These are phyloP conservation scores for Arctium lappa DNA, from an alignment of 129 eudicot genomes.

Conservation along the genomic window DNA sequence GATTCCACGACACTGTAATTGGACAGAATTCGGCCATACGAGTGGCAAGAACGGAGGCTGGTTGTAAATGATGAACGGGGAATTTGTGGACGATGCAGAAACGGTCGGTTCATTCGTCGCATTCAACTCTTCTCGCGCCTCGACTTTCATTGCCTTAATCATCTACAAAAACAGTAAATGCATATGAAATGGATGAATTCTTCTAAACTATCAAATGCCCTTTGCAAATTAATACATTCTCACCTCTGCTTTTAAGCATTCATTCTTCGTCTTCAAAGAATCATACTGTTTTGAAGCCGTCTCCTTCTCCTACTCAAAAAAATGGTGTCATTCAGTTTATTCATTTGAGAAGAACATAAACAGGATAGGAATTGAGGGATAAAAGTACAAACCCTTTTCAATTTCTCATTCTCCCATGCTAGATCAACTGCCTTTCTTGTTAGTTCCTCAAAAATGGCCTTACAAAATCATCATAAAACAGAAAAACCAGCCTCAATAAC, in stretches of 20 bases:
- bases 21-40: conserved; percentile 40
- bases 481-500: not conserved
- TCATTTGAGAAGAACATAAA: not conserved
- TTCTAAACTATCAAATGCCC: not conserved
- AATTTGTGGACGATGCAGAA: conserved; percentile 30
- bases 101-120: conserved; percentile 28
- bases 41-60: conserved; percentile 43
- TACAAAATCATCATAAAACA: not conserved
- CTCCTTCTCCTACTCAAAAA: conserved; percentile 49
- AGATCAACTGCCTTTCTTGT: conserved; percentile 66
- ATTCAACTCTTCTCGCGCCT: conserved; percentile 20
- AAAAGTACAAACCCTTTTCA: conserved; percentile 50
- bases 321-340: not conserved
- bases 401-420: conserved; percentile 61
- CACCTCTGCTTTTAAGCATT: conserved; percentile 62
- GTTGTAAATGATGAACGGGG: conserved; percentile 27
- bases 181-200: not conserved
- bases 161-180: conserved; percentile 28
- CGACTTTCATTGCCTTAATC: conserved; percentile 18
- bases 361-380: not conserved
- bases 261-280: conserved; percentile 50
- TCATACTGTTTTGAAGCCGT: conserved; percentile 33
- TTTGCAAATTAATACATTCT: not conserved
- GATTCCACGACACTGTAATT: conserved; percentile 21
- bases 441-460: conserved; percentile 73